phyloP scores from a whole-genome alignment of 116 monocot species.

The Papilionanthe hybrid region DNA sequence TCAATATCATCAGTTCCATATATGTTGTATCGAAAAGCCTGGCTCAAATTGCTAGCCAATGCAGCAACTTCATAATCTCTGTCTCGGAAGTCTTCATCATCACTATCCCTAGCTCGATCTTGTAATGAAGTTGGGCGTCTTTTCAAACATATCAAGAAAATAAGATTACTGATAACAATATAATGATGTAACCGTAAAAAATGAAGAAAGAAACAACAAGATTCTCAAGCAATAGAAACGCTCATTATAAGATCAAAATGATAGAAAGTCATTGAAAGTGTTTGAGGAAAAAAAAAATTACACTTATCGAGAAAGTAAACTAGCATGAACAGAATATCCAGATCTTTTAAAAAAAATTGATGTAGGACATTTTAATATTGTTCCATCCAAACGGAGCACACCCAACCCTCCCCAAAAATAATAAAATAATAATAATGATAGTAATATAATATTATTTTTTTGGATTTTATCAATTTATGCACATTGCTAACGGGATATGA shows the following conservation, averaged over 20 bases:
- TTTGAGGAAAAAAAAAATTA: not conserved
- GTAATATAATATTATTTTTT: too few relatives aligned
- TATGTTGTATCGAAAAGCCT: constrained; percentile 42
- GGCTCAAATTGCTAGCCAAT: constrained; percentile 47
- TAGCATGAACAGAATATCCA: not conserved
- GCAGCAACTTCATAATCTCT: constrained; percentile 54
- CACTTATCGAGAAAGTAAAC: not conserved
- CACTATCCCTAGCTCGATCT: constrained; percentile 38
- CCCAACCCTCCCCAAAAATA: too few relatives aligned
- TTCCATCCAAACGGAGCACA: not conserved
- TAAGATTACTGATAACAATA: not conserved
- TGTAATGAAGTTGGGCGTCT: constrained; percentile 47
- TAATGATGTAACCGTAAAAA: not conserved
- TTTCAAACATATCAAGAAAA: not conserved
- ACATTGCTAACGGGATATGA: too few relatives aligned
- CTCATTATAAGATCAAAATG: not conserved
- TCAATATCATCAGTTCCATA: constrained; percentile 40
- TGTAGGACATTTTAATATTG: not conserved
- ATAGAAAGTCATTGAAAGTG: not conserved
- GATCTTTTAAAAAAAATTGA: not conserved
- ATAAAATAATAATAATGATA: too few relatives aligned
- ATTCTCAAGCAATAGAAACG: not conserved
- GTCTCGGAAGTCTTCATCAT: constrained; percentile 46
- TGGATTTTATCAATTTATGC: too few relatives aligned
- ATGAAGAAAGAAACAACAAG: not conserved